Evolutionary conservation across 768 basidiomycete genomes (phyloP), one percentile per base, ranked within the genome.

Genomic region (Xerocomellus chrysenteron): DNA sequence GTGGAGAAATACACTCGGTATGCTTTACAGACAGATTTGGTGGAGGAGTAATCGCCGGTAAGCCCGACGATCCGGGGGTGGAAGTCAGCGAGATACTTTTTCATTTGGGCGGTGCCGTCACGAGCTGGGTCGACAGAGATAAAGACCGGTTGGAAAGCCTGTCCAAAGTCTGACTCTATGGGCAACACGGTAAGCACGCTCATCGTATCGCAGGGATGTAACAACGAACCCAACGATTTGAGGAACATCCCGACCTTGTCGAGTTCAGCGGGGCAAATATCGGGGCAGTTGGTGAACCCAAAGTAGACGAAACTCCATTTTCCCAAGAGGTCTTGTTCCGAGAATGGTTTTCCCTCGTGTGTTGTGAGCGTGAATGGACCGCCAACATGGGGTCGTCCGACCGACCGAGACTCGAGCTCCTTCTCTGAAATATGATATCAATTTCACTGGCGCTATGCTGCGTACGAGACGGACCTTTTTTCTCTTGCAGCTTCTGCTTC

Each of bases 1-100:
- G 96, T 98, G 7, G 94, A 97, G 78, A 99, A 99, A 74, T 99
- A 99, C 41, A 99, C 97, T 40, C 97, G 89, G 73, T 96, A 99
- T 28, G 90, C 86, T 72, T 94, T 96, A 81, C 96, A 98, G 24
- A 87, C 83, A 28, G 86, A 80, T 73, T 98, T 98, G 60, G 88
- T 87, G 17, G 84, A 79, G 17, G 83, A 82, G 66, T 93, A 98
- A n/a, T 86, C 76, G 17, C 97, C 97, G 2, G 87, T 88, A 47
- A 98, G 81, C 12, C 96, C 97, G 41, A 94, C 74, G 65, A 96
- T 87, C 11, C 88, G 83, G 1, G 94, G 87, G 71, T 98, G 95
- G 73, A 99, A 98, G 67, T 99, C 97, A 68, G 79, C 61, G 7
- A 87, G 77, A 68, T 91, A 91, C 59, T 76, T 78, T 39, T 77